Evolutionary conservation across 306 rosid genomes (phyloP), one percentile per base, ranked within the genome.

Genomic region (Lathyrus sativus): DNA sequence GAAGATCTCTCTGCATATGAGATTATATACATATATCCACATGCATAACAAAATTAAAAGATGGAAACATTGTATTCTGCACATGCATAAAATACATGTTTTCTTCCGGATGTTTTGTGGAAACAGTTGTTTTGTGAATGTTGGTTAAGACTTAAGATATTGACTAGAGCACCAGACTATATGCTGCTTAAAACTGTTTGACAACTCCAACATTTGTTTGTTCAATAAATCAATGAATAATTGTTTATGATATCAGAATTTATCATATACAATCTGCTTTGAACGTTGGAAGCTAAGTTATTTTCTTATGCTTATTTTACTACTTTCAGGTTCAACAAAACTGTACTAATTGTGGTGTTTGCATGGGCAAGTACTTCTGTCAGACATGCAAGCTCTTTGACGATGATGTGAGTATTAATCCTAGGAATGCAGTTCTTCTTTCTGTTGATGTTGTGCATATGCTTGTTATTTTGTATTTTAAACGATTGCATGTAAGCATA

Each of bases 301-400:
- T 55, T 62, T 66, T 59, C 37, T 60, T 68, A 0, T 81, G 28
- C 71, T 72, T 53, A 31, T 29, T 33, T 19, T 14, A 14, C 24
- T 51, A 12, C 58, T 72, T 46, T 77, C 87, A 91, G 97, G 96
- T 84, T 73, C 86, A 70, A 70, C 95, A 91, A 82, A 67, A 79
- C 60, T 91, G 97, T 81, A 59, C 82, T 14, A 84, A 85, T 69
- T 91, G 97, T 80, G 95, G 96, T 75, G 97, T 91, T 33, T 85
- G 97, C 29, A 85, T 91, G 93, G 96, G 91, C 41, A 89, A 87
- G 65, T 89, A 91, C 87, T 91, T 89, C 79, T 91, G 97, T 33
- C 83, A 60, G 58, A 76, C 74, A 22, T 91, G 97, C 95, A 91
- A 87, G 84, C 85, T 91, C 46, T 87, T 87, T 72, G 97, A 91